Percentiles rank a stretch among this genome's conserved stretches.
Evolutionary conservation across 2,329 filamentous ascomycete species (phyloP).

Genomic region (Aspergillus fijiensis): DNA sequence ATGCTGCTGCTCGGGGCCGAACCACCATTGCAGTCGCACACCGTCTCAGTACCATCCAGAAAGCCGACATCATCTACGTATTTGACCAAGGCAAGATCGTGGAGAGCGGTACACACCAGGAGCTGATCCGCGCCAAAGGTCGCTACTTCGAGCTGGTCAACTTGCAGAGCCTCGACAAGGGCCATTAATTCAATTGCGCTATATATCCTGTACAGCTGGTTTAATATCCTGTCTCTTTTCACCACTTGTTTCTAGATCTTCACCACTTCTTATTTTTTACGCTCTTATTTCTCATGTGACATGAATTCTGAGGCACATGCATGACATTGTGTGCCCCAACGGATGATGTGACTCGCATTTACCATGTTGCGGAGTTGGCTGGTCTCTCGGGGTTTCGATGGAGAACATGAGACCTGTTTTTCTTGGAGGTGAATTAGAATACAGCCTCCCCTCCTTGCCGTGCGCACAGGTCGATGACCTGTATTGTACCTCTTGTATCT

Average conservation of each 20-base stretch:
- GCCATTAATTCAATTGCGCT: constrained; percentile 22
- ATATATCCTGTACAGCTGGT: constrained; percentile 6
- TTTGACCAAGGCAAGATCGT: constrained; percentile 86
- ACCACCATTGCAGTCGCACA: constrained; percentile 96
- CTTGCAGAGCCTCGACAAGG: constrained; percentile 72
- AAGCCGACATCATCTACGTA: constrained; percentile 94
- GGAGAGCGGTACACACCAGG: constrained; percentile 76
- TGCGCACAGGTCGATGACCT: too few species aligned
- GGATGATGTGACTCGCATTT: not conserved
- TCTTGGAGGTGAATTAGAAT: too few species aligned
- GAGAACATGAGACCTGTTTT: not conserved
- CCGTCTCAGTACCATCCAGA: constrained; percentile 86
- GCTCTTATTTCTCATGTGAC: not conserved
- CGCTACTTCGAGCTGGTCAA: constrained; percentile 78
- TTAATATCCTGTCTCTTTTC: not conserved
- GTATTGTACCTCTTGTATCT: too few species aligned
- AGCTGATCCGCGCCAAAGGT: constrained; percentile 68
- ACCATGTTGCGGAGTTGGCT: not conserved
- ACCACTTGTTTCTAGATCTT: constrained; percentile 5
- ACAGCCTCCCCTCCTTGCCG: too few species aligned
- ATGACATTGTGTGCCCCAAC: not conserved
- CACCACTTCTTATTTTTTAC: not conserved
- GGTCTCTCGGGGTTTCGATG: not conserved
- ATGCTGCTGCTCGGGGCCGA: constrained; percentile 77
- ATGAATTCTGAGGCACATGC: not conserved